Percentiles rank a stretch among this genome's conserved stretches.
Evolutionary conservation across 2,329 filamentous ascomycete genomes (phyloP).

Genomic region (Thelonectria rubi): DNA sequence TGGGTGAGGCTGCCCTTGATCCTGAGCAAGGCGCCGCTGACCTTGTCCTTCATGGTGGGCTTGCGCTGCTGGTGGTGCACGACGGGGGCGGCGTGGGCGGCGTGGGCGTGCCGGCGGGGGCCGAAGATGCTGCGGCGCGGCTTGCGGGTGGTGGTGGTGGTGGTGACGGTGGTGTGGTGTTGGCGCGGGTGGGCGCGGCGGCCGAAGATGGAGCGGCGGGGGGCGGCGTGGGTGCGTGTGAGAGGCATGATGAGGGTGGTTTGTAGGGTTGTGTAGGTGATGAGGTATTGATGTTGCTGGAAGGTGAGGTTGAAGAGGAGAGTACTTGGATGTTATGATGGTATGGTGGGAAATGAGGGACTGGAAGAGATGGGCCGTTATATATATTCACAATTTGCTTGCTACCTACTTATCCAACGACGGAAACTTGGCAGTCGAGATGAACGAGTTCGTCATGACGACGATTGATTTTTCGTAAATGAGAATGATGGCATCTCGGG

Average conservation of each 20-base stretch:
- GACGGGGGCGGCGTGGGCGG: neutral
- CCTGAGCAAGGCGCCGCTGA: constrained; percentile 78
- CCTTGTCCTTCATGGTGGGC: constrained; percentile 77
- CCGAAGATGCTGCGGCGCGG: constrained; percentile 55
- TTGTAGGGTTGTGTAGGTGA: constrained; percentile 18
- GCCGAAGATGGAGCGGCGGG: constrained; percentile 41
- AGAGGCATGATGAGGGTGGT: constrained; percentile 46
- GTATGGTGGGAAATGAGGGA: neutral
- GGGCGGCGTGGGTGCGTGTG: constrained; percentile 40
- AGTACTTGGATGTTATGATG: neutral
- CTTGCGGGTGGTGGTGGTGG: constrained; percentile 54
- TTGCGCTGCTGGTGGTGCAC: constrained; percentile 73
- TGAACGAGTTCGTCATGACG: constrained; percentile 12
- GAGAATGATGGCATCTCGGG: constrained; percentile 17
- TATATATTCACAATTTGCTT: constrained; percentile 10
- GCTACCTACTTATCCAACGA: neutral
- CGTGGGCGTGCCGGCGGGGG: constrained; percentile 46
- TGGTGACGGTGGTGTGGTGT: constrained; percentile 44
- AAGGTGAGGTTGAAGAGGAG: neutral
- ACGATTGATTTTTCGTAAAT: constrained; percentile 12
- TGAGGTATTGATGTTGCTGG: constrained; percentile 12
- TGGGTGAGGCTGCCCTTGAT: constrained; percentile 75
- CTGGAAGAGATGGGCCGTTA: neutral
- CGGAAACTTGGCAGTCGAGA: neutral
- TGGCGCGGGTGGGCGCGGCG: constrained; percentile 38